Evolutionary conservation across 2,329 filamentous ascomycete species (phyloP).

Genomic region (Zasmidium cellare): DNA sequence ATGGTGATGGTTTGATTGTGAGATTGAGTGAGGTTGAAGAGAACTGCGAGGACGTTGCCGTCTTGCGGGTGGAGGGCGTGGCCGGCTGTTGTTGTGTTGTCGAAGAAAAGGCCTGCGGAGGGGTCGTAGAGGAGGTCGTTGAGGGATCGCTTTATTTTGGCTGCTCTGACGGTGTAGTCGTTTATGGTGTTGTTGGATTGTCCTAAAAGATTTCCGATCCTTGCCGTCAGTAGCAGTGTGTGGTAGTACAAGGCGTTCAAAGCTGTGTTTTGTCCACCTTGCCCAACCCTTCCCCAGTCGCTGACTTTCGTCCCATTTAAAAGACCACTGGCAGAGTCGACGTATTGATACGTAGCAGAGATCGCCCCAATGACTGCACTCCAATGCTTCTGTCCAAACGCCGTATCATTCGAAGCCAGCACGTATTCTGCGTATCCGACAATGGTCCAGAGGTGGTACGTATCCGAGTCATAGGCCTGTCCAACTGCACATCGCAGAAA

Average conservation of each 20-base stretch:
- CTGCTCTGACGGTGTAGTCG: conserved; percentile 37
- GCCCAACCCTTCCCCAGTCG: conserved; percentile 51
- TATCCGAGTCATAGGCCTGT: conserved; percentile 44
- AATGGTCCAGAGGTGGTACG: conserved; percentile 55
- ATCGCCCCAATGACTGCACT: background rate
- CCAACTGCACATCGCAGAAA: background rate
- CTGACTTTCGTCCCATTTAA: conserved; percentile 44
- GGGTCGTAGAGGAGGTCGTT: conserved; percentile 37
- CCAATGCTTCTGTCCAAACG: conserved; percentile 33
- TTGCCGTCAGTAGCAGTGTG: conserved; percentile 48
- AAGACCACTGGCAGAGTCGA: conserved; percentile 42
- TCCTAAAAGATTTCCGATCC: background rate
- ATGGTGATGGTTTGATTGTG: conserved; percentile 33
- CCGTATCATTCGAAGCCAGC: conserved; percentile 34
- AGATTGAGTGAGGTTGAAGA: conserved; percentile 36
- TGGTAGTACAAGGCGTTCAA: conserved; percentile 50
- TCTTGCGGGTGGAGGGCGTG: conserved; percentile 47
- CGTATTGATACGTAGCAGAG: conserved; percentile 40
- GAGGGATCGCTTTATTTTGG: conserved; percentile 52
- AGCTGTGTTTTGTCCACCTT: conserved; percentile 49
- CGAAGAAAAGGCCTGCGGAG: conserved; percentile 32
- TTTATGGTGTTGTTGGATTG: background rate
- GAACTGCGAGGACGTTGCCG: conserved; percentile 43
- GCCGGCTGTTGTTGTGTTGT: conserved; percentile 28
- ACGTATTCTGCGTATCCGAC: conserved; percentile 47